Base-by-base conservation (phyloP, 345 rosid species). In the Camelina hispida region DNA sequence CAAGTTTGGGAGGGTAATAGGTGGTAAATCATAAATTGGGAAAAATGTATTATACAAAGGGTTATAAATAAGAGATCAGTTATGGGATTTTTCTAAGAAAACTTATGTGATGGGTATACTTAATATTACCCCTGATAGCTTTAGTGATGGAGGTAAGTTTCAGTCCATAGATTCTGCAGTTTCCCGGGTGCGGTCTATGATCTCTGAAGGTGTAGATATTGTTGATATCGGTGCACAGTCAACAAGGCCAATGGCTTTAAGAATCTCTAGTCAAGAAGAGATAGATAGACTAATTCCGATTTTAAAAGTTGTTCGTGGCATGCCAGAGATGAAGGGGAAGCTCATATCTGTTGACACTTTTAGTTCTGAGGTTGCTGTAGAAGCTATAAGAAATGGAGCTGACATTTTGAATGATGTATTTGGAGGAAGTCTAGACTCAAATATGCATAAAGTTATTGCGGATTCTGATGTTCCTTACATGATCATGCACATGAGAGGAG, bases 401-500 rank as follows among this genome's bases (percentile, higher is more conserved):
- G 95, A 87, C 70, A 61, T 93, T 20, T 25, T 89, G 61, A 93
- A 89, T 72, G 96, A 93, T 85, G 87, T 86, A 30, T 93, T 89
- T 23, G 89, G 85, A 5, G 96, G 93, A 62, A 75, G 46, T 42
- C 66, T 93, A 69, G 98, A 93, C 46, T 50, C 77, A 1, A 81
- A 84, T 40, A 88, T 93, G 95, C 75, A 68, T 30, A 83, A 74
- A 40, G 85, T 82, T 65, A 81, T 68, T 65, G 86, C 91, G 14
- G 75, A 63, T 30, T 88, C 91, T 16, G 76, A 80, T 71, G 90
- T 88, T 76, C 88, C 93, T 56, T 88, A 87, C 30, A 76, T 90
- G 34, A 79, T 79, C 5, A 93, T 90, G 96, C 96, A 93, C 83
- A 93, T 90, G 98, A 88, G 96, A 79, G 98, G 90, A 53, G 90